Conservation (phyloP, 495 filamentous ascomycete species). For the Penicillium chermesinum region DNA sequence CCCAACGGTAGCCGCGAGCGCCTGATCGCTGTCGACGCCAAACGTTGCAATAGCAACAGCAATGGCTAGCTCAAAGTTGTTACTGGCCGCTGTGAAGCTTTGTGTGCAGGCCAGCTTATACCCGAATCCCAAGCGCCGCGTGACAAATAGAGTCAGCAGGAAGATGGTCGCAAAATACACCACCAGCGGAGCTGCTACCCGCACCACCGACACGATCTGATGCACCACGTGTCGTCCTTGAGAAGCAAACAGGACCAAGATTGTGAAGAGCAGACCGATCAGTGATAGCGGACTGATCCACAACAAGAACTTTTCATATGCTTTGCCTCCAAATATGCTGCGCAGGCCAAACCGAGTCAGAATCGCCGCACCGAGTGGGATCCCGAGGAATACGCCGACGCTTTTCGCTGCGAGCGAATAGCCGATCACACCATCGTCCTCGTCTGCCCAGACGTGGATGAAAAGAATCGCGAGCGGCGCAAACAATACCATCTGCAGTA, state of each 20-base stretch:
- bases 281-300: slow-evolving; percentile 69
- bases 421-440: slow-evolving; percentile 37
- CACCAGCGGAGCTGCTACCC: slow-evolving; percentile 74
- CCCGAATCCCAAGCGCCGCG: slow-evolving; percentile 60
- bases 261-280: slow-evolving; percentile 80
- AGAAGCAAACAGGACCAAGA: slow-evolving; percentile 77
- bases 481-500: slow-evolving; percentile 82
- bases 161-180: slow-evolving; percentile 79
- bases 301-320: slow-evolving; percentile 70
- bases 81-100: slow-evolving; percentile 90
- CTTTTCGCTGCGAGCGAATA: slow-evolving; percentile 72
- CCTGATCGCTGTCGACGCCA: slow-evolving; percentile 75
- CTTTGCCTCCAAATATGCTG: slow-evolving; percentile 43
- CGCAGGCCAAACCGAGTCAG: slow-evolving; percentile 65
- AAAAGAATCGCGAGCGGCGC: slow-evolving; percentile 78
- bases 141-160: slow-evolving; percentile 55
- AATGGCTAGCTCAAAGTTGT: slow-evolving; percentile 95
- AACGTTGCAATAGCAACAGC: slow-evolving; percentile 84
- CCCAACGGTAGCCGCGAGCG: slow-evolving; percentile 83
- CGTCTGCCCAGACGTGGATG: slow-evolving; percentile 60
- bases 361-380: slow-evolving; percentile 75
- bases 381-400: slow-evolving; percentile 81
- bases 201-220: slow-evolving; percentile 75
- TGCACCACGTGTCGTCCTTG: slow-evolving; percentile 76
- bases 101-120: slow-evolving; percentile 73